Evolutionary conservation across 1,284 basidiomycete genomes (phyloP).

Genomic region (Rhodotorula sp.): DNA sequence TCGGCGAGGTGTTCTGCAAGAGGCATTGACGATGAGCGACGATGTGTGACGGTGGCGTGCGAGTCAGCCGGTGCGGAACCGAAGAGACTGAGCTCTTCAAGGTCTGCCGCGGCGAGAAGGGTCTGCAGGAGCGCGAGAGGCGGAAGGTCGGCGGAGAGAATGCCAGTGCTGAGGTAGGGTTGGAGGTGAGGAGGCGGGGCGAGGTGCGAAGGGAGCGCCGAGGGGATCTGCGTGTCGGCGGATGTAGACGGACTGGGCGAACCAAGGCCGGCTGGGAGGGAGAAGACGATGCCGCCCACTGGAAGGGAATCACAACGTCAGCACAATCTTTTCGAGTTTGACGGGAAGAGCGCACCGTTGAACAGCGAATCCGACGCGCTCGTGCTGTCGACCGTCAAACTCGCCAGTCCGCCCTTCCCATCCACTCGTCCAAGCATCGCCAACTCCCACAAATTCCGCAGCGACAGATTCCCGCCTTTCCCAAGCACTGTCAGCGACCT

Average conservation of each 20-base stretch:
- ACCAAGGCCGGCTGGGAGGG: conserved; percentile 2
- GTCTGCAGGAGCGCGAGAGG: conserved; percentile 10
- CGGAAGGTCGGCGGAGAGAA: conserved; percentile 9
- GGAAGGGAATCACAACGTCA: background rate
- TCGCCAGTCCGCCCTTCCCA: background rate
- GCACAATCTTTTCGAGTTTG: background rate
- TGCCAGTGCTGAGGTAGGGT: conserved; percentile 1
- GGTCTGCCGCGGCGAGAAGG: background rate
- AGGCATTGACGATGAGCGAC: background rate
- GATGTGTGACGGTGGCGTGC: background rate
- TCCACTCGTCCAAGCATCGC: conserved; percentile 4
- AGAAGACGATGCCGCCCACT: conserved; percentile 7
- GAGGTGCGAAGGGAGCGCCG: background rate
- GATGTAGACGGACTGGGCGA: background rate
- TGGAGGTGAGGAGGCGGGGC: background rate
- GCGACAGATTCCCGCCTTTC: background rate
- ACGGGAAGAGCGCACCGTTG: background rate
- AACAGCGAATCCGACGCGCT: background rate
- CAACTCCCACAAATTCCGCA: conserved; percentile 19
- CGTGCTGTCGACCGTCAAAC: conserved; percentile 9
- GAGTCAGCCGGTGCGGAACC: background rate
- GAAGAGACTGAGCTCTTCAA: conserved; percentile 18
- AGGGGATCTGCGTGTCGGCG: background rate
- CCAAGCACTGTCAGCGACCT: conserved; percentile 10
- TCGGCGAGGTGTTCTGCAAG: background rate